A percentile compares a stretch with the other conserved stretches of the same genome.
These are phyloP conservation scores for Lachancea meyersii DNA, from an alignment of 805 yeast species.

Conservation along the genomic window DNA sequence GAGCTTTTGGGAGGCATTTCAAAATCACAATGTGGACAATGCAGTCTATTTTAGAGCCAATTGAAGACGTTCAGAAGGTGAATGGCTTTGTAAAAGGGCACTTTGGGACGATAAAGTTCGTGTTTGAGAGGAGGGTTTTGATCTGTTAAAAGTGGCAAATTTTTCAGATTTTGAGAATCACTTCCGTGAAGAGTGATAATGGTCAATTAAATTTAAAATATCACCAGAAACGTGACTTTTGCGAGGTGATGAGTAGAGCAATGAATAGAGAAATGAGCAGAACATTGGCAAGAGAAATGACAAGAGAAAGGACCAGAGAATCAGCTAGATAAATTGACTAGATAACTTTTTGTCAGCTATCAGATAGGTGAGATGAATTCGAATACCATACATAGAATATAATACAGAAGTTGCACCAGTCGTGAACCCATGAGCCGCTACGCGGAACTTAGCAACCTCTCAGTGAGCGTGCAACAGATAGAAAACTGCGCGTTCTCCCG, in stretches of 20 bases:
- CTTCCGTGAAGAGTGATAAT: background rate
- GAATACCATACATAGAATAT: too few species aligned
- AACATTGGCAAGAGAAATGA: background rate
- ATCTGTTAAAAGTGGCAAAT: conserved; percentile 7
- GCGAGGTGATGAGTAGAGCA: background rate
- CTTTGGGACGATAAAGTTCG: too few species aligned
- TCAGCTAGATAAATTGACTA: background rate
- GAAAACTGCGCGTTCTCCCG: conserved; percentile 47
- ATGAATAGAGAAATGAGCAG: background rate
- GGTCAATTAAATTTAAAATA: background rate
- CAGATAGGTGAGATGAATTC: background rate
- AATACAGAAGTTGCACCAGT: too few species aligned
- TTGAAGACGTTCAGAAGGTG: background rate
- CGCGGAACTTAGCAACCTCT: conserved; percentile 18
- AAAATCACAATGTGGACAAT: background rate
- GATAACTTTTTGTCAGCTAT: too few species aligned
- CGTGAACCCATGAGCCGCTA: too few species aligned
- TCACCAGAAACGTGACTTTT: background rate
- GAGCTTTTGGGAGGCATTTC: conserved; percentile 35
- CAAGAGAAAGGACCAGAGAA: background rate
- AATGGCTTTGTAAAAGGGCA: background rate
- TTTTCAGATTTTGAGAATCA: conserved; percentile 2
- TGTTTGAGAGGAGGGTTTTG: background rate
- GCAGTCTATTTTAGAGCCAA: background rate
- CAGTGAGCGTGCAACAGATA: conserved; percentile 38